Conservation (phyloP, 306 rosid genomes). For the Vicia sativa region DNA sequence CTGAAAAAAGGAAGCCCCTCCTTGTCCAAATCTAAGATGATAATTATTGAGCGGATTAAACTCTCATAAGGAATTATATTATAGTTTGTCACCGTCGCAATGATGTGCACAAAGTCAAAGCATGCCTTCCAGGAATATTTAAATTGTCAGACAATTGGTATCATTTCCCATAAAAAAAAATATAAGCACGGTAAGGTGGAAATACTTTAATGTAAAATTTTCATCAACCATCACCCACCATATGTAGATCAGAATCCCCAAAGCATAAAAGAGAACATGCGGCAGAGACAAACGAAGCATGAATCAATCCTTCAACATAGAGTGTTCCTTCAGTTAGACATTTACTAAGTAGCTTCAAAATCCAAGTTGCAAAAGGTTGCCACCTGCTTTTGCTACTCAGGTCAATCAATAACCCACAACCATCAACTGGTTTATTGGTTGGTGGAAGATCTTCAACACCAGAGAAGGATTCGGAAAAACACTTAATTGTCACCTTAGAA, state of each 20-base stretch:
- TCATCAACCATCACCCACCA: slow-evolving; percentile 58
- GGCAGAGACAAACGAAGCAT: slow-evolving; percentile 63
- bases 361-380: slow-evolving; percentile 86
- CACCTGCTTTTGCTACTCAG: slow-evolving; percentile 62
- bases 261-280: slow-evolving; percentile 80
- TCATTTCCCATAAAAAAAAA: not conserved
- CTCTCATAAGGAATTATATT: slow-evolving; percentile 71
- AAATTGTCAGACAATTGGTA: slow-evolving; percentile 43
- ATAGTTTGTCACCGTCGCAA: slow-evolving; percentile 61
- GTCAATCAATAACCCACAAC: slow-evolving; percentile 69
- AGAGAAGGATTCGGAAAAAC: slow-evolving; percentile 61
- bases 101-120: slow-evolving; percentile 71
- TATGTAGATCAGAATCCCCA: slow-evolving; percentile 80
- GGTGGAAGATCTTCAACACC: slow-evolving; percentile 68
- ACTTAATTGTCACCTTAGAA: slow-evolving; percentile 55
- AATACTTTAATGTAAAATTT: slow-evolving; percentile 20
- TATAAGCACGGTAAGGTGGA: slow-evolving; percentile 8
- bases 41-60: slow-evolving; percentile 63
- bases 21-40: slow-evolving; percentile 72
- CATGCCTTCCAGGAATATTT: slow-evolving; percentile 70
- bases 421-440: slow-evolving; percentile 58
- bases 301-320: slow-evolving; percentile 78
- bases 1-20: slow-evolving; percentile 91
- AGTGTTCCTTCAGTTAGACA: slow-evolving; percentile 87
- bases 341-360: slow-evolving; percentile 71